These are phyloP conservation scores for Talaromyces sp. DNA, from an alignment of 2,329 filamentous ascomycete species.

Conservation along the genomic window DNA sequence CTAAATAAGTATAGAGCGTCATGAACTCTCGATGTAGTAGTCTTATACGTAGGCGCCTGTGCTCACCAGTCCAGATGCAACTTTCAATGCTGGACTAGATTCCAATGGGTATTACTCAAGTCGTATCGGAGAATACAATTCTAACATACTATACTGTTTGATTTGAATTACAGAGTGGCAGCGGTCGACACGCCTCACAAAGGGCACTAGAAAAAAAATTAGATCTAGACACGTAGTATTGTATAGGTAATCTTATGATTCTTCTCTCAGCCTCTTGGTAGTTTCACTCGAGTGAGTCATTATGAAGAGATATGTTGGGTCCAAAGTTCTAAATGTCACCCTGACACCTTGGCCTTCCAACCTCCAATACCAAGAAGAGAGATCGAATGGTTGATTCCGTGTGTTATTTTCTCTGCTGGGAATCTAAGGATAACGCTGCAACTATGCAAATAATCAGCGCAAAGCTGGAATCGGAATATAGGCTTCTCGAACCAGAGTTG, in stretches of 20 bases:
- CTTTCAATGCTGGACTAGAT: no score
- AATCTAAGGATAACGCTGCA: background rate
- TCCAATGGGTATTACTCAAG: no score
- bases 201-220: background rate
- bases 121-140: no score
- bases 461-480: background rate
- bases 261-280: background rate
- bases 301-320: background rate
- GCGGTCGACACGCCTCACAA: background rate
- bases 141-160: no score
- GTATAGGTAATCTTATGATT: no score
- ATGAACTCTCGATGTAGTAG: no score
- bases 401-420: background rate
- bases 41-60: no score
- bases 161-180: background rate
- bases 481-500: background rate
- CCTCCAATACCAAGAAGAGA: background rate
- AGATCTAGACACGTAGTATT: background rate
- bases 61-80: no score
- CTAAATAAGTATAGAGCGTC: no score
- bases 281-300: background rate
- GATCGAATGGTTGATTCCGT: background rate
- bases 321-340: background rate
- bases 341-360: background rate
- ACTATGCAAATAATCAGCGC: background rate